Percentiles rank a stretch among this genome's conserved stretches.
Conservation (phyloP, 83 land plant species). For the Diphasiastrum complanatum region DNA sequence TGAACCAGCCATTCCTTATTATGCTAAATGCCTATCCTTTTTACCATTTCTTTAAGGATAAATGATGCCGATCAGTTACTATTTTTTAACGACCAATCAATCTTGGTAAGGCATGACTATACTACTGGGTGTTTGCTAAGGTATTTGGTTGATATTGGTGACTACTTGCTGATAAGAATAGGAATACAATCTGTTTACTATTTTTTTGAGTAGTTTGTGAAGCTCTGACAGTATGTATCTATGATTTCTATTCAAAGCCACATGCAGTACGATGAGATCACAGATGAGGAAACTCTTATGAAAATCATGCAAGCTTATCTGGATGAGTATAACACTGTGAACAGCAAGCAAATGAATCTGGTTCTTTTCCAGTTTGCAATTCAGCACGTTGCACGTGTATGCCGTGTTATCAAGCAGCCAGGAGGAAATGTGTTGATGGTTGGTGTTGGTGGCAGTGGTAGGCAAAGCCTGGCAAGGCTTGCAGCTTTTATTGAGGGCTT, state of each 20-base stretch:
- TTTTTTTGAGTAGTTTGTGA: no score
- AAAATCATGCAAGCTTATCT: slow-evolving; percentile 25
- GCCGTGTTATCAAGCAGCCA: slow-evolving; percentile 34
- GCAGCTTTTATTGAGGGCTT: slow-evolving; percentile 34
- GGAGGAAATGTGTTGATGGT: slow-evolving; percentile 30
- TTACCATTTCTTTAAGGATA: no score
- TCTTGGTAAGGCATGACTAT: no score
- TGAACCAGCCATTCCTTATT: no score
- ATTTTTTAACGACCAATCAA: no score
- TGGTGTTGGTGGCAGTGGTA: slow-evolving; percentile 37
- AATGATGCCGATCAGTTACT: no score
- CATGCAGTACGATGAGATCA: slow-evolving; percentile 36
- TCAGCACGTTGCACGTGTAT: slow-evolving; percentile 29
- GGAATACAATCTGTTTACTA: no score
- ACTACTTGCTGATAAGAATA: no score
- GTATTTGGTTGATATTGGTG: no score
- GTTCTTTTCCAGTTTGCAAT: slow-evolving; percentile 34
- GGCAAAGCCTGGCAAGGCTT: slow-evolving; percentile 35
- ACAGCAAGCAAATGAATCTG: slow-evolving; percentile 31
- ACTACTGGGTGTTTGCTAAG: no score
- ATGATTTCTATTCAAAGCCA: neutral
- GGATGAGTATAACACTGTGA: slow-evolving; percentile 29
- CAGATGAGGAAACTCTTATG: slow-evolving; percentile 29
- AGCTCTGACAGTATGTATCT: no score
- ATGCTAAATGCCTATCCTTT: no score